Base-by-base conservation (phyloP, 2,329 filamentous ascomycete genomes). In the Beauveria caledonica region DNA sequence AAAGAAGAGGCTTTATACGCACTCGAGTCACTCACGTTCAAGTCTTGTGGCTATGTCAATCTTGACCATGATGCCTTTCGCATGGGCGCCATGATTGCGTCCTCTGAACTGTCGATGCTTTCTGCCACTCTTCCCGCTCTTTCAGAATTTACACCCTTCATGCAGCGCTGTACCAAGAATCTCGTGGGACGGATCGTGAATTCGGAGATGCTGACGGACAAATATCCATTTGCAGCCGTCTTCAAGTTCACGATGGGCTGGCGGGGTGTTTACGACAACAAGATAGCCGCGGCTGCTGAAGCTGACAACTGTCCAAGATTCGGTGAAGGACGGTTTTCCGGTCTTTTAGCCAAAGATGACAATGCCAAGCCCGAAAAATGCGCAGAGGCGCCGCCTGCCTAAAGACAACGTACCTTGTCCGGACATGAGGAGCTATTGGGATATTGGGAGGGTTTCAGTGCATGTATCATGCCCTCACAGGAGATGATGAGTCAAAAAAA, bases 21-120 rank as follows among this genome's bases (percentile, higher is more conserved):
- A 17, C 66, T 78, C 23, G 68, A 69, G 27, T 70, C 66, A 15
- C 70, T 87, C 33, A 74, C 77, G 1, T 80, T 87, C 70, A 79
- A 78, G 36, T 86, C 83, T 0, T 87, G 85, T 67, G 85, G 85
- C 55, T 87, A 87, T 65, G 81, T 79, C 39, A 69, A 72, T 6
- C 68, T 86, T 1, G 71, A 74, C 19, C 33, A 63, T 0, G 58
- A 67, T 0, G 67, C 68, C 27, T 69, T 78, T 50, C 71, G 77
- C 60, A 73, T 77, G 10, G 69, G 72, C 54, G 63, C 63, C 25
- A 66, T 77, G 51, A 64, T 76, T 21, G 68, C 70, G 2, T 45
- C 63, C 11, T 62, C 54, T 13, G 42, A 49, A 7, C 23, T 40
- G 21, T 11, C 29, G 27, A 9, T 57, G 5, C 29, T 57, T 11